Base-by-base conservation (phyloP, 2,329 filamentous ascomycete genomes). In the Colletotrichum orbiculare region DNA sequence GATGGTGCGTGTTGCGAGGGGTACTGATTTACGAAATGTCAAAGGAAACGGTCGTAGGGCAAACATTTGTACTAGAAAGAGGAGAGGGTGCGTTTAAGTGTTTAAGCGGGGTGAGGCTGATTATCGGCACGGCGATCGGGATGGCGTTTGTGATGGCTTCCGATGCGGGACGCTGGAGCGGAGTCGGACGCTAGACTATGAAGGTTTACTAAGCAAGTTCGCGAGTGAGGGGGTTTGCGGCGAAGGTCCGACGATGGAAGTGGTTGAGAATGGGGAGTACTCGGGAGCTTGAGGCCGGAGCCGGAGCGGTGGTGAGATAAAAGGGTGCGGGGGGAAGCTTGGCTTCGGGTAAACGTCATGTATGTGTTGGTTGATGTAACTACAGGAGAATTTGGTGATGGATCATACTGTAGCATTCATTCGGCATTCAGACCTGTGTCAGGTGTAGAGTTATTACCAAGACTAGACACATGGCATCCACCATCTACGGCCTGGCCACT, bases 51-150 rank as follows among this genome's bases (percentile, higher is more conserved):
- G 43, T 8, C 12, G 25, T 41, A 25, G 25, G 25, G 25, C 25
- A 5, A 25, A 5, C 25, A 25, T 25, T 25, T 1, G 25, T 25
- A 25, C 25, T 25, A 17, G 25, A 2, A 25, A 25, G 25, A 25
- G 25, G 25, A 25, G 3, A 25, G 4, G 25, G 25, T 25, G 25
- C 25, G 25, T 25, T 25, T 41, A 41, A 37, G 37, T 12, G 10
- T 45, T 41, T 56, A 56, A 39, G 54, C 54, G 54, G 54, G 54
- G n/a, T 43, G 4, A 41, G 38, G 38, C 38, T 41, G 38, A 41
- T 9, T 10, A 13, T 41, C 38, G 9, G 38, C 38, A 10, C 9
- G 13, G 38, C 38, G 13, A 41, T 41, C 39, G 46, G 34, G 11
- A 52, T 48, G 45, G 6, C 17, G 15, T 38, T 42, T n/a, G 33